Evolutionary conservation across 192 early-diverging fungal species (phyloP), one percentile per base, ranked within the genome.

Genomic region (Rhizophagus prolifer): DNA sequence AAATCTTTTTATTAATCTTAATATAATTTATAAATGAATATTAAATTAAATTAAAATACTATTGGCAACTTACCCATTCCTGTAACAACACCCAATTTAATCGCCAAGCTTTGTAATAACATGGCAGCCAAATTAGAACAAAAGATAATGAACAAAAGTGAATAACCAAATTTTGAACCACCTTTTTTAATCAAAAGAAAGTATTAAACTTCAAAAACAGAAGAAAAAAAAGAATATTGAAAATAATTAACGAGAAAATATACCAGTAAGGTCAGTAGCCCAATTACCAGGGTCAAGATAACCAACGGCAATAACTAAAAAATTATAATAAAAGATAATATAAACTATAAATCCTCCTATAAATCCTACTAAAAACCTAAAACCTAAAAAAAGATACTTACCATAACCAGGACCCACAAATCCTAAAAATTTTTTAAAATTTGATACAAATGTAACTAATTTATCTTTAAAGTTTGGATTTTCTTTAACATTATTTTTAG

Each of bases 201-300:
- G 7, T 36, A 54, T 72, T 72, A 30, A 14, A 2, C 2, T 25
- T 9, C 19, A 21, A 19, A n/a, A 58, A n/a, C 21, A 6, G 46
- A 30, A 26, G 1, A 23, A 30, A 21, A 9, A 58, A 70, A 34
- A 14, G 9, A 28, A 26, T 34, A 34, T 3, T 34, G 23, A 10
- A 21, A 16, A 13, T 0, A 26, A 30, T 12, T 31, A 30, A 61
- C 3, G 12, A 26, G 9, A 8, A 16, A 16, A 6, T 73, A 21
- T 38, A 81, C 83, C 87, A 41, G 88, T 83, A 19, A 93, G 84
- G 81, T 94, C 92, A 8, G 92, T 93, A 3, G 93, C 93, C 93
- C 93, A 95, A 84, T 95, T 95, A 58, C 94, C 94, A 46, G 94
- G 94, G 85, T 95, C 94, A 79, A 91, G 79, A 83, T 90, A 92